Base-by-base conservation (phyloP, 2,329 filamentous ascomycete genomes). In the Arachnopeziza araneosa region DNA sequence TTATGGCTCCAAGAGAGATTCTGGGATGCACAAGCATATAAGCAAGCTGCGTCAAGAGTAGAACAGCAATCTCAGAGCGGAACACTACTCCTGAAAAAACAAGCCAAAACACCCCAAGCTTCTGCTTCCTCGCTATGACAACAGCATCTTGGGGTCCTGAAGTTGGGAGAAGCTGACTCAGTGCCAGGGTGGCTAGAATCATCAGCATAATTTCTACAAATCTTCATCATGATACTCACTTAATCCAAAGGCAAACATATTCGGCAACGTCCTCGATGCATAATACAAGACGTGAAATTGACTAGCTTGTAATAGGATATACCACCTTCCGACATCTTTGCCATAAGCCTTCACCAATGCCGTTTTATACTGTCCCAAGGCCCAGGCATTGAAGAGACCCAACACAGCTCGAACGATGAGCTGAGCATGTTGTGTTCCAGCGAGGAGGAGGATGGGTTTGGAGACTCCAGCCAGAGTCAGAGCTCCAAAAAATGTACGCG, bases 241-340 rank as follows among this genome's bases (percentile, higher is more conserved):
- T 60, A 97, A 77, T 10, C 86, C 84, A 77, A 98, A 95, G 22
- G 95, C 93, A 75, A 97, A 96, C 89, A 96, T 96, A 73, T 99
- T 99, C 1, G 95, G 95, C 65, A 99, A 77, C 1, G 92, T 95
- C 62, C 95, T 83, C 19, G 92, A 95, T 17, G 93, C 88, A 77
- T 99, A 99, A 75, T 91, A 99, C 63, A 95, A 81, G 63, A 96
- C 77, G 75, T 99, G 95, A 71, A 99, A 99, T 74, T 98, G 93
- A 73, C 86, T 88, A 1, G 84, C 83, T 70, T 92, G 88, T 57
- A 98, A 80, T 49, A 90, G 63, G 3, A 88, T 76, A 77, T 89
- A 99, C 92, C 93, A 98, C 58, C 86, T 80, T 4, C 85, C 88
- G 2, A 87, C 83, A 4, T 79, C 79, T 26, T 74, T 76, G 17